Conservation (phyloP, 1,139 yeast species). For the Sugiyamaella castrensis region DNA sequence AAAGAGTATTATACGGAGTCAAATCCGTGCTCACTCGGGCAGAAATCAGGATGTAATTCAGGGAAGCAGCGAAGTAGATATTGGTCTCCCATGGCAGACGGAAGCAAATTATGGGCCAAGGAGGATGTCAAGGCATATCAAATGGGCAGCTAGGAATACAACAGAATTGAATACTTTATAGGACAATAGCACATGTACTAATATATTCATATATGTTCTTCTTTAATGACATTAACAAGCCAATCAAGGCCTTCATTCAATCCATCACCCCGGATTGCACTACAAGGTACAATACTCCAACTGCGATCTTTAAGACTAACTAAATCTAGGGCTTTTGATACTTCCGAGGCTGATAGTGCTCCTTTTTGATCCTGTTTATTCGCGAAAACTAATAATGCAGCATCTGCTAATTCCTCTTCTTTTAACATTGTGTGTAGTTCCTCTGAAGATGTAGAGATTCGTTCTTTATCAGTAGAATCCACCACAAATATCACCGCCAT, state of each 20-base stretch:
- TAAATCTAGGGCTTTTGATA: constrained; percentile 78
- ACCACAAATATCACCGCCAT: constrained; percentile 96
- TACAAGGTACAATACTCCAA: constrained; percentile 97
- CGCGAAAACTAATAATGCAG: constrained; percentile 91
- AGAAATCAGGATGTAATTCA: no score
- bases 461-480: constrained; percentile 93
- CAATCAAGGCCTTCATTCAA: constrained; percentile 94
- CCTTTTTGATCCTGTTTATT: constrained; percentile 97
- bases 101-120: no score
- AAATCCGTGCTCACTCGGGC: no score
- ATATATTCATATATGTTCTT: constrained; percentile 44
- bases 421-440: constrained; percentile 88
- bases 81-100: no score
- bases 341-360: constrained; percentile 92
- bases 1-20: no score
- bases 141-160: neutral
- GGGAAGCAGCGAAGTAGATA: no score
- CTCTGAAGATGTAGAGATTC: constrained; percentile 81
- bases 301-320: constrained; percentile 92
- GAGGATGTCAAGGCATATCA: no score
- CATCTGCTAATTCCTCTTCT: constrained; percentile 87
- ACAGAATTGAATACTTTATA: neutral
- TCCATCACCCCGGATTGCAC: constrained; percentile 96
- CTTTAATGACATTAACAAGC: constrained; percentile 94
- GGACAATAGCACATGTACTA: neutral